Conservation (phyloP, 2,329 filamentous ascomycete species). For the Arthrobotrys pseudoclavata region DNA sequence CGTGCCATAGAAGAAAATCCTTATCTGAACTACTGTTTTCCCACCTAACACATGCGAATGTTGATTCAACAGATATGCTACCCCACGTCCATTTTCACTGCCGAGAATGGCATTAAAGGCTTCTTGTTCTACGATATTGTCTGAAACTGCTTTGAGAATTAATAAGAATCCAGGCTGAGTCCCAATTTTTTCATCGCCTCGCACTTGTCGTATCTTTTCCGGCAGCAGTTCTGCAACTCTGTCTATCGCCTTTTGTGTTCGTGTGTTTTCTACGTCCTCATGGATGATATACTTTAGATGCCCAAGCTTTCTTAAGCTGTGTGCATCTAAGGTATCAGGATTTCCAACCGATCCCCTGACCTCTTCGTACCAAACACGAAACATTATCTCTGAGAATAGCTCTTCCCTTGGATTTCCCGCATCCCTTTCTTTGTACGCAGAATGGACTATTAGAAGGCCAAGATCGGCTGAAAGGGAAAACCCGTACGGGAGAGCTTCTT, state of each 20-base stretch:
- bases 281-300: conserved; percentile 1
- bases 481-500: neutral
- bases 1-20: neutral
- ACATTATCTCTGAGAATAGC: conserved; percentile 28
- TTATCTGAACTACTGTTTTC: conserved; percentile 26
- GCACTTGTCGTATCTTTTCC: neutral
- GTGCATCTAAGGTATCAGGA: neutral
- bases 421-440: conserved; percentile 11
- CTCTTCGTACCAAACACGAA: conserved; percentile 38
- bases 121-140: neutral
- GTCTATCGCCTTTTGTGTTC: neutral
- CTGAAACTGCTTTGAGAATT: neutral
- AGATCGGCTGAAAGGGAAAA: neutral
- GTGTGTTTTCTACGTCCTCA: neutral
- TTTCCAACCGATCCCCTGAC: neutral
- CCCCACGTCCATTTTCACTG: conserved; percentile 8
- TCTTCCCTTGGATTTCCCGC: neutral
- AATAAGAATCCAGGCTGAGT: neutral
- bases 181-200: neutral
- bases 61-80: conserved; percentile 15
- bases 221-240: neutral
- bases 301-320: neutral
- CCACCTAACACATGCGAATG: conserved; percentile 14
- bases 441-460: conserved; percentile 7
- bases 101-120: conserved; percentile 33